A percentile compares a stretch with the other conserved stretches of the same genome.
Evolutionary conservation across 192 early-diverging fungal species (phyloP).

Genomic region (Thamnidium elegans): DNA sequence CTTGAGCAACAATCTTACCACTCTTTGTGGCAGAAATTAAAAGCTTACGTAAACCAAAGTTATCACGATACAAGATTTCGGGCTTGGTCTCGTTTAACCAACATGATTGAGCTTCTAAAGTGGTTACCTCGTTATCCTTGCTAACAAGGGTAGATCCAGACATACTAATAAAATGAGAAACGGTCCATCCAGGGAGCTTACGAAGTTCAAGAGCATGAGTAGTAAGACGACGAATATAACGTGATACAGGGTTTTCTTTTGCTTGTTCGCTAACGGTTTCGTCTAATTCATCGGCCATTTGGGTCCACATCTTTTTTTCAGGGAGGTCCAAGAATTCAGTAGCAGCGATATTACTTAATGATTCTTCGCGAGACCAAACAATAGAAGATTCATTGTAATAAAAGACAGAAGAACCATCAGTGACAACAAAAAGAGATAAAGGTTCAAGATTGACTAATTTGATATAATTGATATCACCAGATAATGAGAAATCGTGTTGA

Average conservation of each 20-base stretch:
- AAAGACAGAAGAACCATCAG: slow-evolving; percentile 58
- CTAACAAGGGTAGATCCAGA: slow-evolving; percentile 3
- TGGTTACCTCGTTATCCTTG: neutral
- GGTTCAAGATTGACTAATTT: slow-evolving; percentile 23
- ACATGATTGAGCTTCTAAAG: slow-evolving; percentile 20
- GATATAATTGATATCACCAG: slow-evolving; percentile 21
- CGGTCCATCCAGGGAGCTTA: slow-evolving; percentile 46
- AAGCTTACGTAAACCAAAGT: slow-evolving; percentile 88
- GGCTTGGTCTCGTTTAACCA: neutral
- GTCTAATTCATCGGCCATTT: slow-evolving; percentile 64
- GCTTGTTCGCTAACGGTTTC: slow-evolving; percentile 50
- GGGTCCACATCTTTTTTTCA: slow-evolving; percentile 61
- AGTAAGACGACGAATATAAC: slow-evolving; percentile 63
- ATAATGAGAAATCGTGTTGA: slow-evolving; percentile 21
- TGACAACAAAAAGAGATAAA: slow-evolving; percentile 50
- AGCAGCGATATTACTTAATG: slow-evolving; percentile 64
- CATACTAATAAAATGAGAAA: slow-evolving; percentile 34
- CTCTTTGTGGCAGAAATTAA: slow-evolving; percentile 72
- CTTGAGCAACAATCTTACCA: slow-evolving; percentile 82
- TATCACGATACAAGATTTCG: slow-evolving; percentile 51
- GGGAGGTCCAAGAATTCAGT: slow-evolving; percentile 84
- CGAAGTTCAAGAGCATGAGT: slow-evolving; percentile 50
- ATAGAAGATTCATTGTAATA: slow-evolving; percentile 41
- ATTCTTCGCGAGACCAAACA: slow-evolving; percentile 87
- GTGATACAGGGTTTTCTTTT: slow-evolving; percentile 48